Conservation (phyloP, 1,284 basidiomycete genomes). For the Ceratobasidium sp. region DNA sequence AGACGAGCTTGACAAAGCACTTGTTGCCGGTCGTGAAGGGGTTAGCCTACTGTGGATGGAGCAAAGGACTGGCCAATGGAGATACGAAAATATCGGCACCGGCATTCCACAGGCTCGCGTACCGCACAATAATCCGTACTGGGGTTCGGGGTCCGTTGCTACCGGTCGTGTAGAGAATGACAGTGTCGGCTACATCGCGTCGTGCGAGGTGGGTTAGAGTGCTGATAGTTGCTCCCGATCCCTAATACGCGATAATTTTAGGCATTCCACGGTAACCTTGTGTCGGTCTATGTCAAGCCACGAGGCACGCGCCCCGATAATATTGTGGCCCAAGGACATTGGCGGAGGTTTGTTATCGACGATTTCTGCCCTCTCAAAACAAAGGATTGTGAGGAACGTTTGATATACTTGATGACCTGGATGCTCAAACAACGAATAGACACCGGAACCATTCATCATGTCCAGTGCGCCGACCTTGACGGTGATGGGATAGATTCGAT, state of each 20-base stretch:
- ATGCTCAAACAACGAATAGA: no score
- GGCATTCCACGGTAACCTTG: slow-evolving; percentile 56
- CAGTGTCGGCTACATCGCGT: slow-evolving; percentile 54
- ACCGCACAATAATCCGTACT: slow-evolving; percentile 46
- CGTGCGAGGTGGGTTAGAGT: slow-evolving; percentile 51
- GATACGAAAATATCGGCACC: slow-evolving; percentile 50
- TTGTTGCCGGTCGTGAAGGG: slow-evolving; percentile 55
- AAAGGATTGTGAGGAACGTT: slow-evolving; percentile 34
- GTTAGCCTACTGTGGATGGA: slow-evolving; percentile 54
- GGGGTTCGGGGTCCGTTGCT: slow-evolving; percentile 54
- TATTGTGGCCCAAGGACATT: slow-evolving; percentile 48
- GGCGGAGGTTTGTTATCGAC: slow-evolving; percentile 54
- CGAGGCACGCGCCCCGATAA: slow-evolving; percentile 15
- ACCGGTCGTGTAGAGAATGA: slow-evolving; percentile 53
- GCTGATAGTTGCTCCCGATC: neutral
- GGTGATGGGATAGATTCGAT: slow-evolving; percentile 50
- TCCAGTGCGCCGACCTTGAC: slow-evolving; percentile 50
- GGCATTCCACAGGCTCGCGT: slow-evolving; percentile 51
- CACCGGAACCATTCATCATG: slow-evolving; percentile 55
- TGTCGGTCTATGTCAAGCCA: slow-evolving; percentile 24
- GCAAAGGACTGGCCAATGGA: slow-evolving; percentile 43
- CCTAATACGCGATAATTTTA: slow-evolving; percentile 33
- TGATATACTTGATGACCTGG: no score
- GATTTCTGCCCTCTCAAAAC: slow-evolving; percentile 53
- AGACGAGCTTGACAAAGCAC: slow-evolving; percentile 52